Evolutionary conservation across 306 rosid species (phyloP).

Genomic region (Lagenaria siceraria): DNA sequence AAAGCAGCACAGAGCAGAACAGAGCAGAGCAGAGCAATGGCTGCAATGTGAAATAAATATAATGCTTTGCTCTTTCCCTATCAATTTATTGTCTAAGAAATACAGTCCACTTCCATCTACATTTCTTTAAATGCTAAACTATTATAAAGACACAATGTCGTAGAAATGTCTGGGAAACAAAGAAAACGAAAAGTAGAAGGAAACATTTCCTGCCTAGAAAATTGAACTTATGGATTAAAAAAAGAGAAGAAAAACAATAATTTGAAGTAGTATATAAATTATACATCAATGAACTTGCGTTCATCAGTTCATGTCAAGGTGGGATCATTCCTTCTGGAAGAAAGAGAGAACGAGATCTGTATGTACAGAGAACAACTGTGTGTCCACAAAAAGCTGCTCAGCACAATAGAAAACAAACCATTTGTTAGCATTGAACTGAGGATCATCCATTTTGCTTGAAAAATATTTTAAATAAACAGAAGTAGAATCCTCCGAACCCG

Average conservation of each 20-base stretch:
- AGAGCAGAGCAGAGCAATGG: background rate
- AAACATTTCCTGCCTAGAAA: background rate
- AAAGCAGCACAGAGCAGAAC: background rate
- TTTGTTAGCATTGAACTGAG: background rate
- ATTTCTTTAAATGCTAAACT: background rate
- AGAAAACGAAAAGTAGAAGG: background rate
- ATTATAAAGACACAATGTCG: background rate
- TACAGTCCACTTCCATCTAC: slow-evolving; percentile 8
- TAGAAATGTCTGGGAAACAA: background rate
- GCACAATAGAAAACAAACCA: background rate
- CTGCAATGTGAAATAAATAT: background rate
- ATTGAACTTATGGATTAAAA: slow-evolving; percentile 9
- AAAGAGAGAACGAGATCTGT: slow-evolving; percentile 91
- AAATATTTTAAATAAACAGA: background rate
- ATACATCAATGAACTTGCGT: slow-evolving; percentile 46
- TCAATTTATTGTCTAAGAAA: background rate
- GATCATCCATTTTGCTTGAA: background rate
- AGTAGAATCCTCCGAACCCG: background rate
- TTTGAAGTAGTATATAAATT: slow-evolving; percentile 16
- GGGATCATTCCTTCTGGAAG: slow-evolving; percentile 76
- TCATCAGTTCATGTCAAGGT: slow-evolving; percentile 17
- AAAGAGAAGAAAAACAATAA: slow-evolving; percentile 5
- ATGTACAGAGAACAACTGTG: slow-evolving; percentile 87
- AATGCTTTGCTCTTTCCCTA: background rate
- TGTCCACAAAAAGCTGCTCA: slow-evolving; percentile 77